These are phyloP conservation scores for Thuidium tamariscinum DNA, from an alignment of 225 moss, liverwort and hornwort genomes.

Conservation along the genomic window DNA sequence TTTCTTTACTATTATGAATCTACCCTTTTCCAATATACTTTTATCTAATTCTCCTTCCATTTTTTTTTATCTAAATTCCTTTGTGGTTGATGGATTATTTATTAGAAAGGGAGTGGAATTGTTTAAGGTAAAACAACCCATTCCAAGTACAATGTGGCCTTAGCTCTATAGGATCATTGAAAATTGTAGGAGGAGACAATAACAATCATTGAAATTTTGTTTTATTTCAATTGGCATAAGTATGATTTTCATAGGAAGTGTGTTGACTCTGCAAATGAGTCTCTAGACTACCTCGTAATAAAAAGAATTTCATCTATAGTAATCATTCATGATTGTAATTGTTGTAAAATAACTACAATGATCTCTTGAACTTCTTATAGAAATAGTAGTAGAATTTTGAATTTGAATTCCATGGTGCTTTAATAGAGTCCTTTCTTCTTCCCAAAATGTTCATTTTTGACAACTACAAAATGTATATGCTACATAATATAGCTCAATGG, in stretches of 20 bases:
- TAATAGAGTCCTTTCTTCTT: rapidly evolving
- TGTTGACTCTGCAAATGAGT: not conserved
- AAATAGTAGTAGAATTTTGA: not conserved
- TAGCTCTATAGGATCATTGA: not conserved
- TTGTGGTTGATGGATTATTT: rapidly evolving
- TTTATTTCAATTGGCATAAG: no score
- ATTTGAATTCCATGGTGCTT: not conserved
- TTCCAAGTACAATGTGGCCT: rapidly evolving
- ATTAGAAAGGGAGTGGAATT: no score
- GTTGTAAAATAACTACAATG: not conserved
- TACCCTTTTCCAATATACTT: not conserved
- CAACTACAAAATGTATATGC: no score
- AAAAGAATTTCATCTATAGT: not conserved
- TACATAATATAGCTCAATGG: no score
- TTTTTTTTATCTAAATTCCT: not conserved
- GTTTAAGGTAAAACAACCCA: not conserved
- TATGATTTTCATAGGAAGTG: not conserved
- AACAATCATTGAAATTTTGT: not conserved
- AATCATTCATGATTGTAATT: not conserved
- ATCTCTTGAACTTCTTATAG: not conserved
- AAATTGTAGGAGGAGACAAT: not conserved
- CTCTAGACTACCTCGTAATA: not conserved
- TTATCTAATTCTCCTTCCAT: not conserved
- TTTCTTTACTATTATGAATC: not conserved
- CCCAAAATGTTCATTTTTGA: not conserved